A percentile compares a stretch with the other conserved stretches of the same genome.
Evolutionary conservation across 1,139 yeast species (phyloP).

Genomic region (Magnusiomyces fungicola): DNA sequence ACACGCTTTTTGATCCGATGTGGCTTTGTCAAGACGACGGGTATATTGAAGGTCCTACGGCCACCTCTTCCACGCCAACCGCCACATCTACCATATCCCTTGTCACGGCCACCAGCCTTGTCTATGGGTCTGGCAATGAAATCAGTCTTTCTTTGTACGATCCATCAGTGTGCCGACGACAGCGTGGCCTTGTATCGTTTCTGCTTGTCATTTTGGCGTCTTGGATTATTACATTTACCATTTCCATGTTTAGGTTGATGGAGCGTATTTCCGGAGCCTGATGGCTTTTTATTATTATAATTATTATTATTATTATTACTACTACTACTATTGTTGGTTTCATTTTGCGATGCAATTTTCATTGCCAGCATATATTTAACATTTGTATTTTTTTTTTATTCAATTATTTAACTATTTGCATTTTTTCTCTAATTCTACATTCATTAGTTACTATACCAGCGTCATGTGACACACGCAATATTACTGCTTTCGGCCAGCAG

Average conservation of each 20-base stretch:
- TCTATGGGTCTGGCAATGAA: neutral
- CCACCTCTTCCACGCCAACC: neutral
- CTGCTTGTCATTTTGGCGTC: constrained; percentile 63
- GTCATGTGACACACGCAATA: too few relatives aligned
- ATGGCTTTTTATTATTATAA: too few relatives aligned
- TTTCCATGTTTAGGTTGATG: constrained; percentile 77
- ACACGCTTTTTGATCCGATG: constrained; percentile 67
- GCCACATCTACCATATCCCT: constrained; percentile 17
- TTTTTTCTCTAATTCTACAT: too few relatives aligned
- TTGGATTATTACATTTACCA: constrained; percentile 82
- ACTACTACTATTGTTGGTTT: too few relatives aligned
- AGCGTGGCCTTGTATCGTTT: constrained; percentile 70
- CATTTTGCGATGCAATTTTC: too few relatives aligned
- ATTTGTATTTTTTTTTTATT: too few relatives aligned
- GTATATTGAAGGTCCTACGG: constrained; percentile 25
- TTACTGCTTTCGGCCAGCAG: too few relatives aligned
- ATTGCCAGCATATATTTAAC: too few relatives aligned
- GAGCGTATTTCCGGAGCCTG: constrained; percentile 44
- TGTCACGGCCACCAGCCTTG: constrained; percentile 21
- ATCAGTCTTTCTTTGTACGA: constrained; percentile 22
- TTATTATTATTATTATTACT: too few relatives aligned
- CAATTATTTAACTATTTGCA: too few relatives aligned
- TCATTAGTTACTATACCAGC: too few relatives aligned
- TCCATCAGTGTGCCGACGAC: constrained; percentile 62
- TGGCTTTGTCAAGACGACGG: neutral